These are phyloP conservation scores for Nepenthes alata DNA, from an alignment of 179 eudicot genomes.

Conservation along the genomic window DNA sequence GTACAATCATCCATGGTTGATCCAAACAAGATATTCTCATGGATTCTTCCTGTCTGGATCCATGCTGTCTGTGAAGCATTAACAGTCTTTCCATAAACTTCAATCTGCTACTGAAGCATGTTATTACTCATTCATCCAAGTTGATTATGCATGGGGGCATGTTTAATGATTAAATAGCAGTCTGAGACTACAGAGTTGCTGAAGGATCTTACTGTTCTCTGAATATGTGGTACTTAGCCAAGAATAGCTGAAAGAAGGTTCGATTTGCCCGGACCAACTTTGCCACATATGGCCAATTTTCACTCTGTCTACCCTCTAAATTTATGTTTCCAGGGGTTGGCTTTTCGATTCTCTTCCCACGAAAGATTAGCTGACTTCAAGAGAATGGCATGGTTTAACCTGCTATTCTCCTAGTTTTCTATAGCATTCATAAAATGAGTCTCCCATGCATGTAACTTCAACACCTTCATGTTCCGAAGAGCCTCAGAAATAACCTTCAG, in stretches of 20 bases:
- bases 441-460: constrained; percentile 82
- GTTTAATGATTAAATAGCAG: no score
- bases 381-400: constrained; percentile 12
- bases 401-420: constrained; percentile 25
- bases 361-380: constrained; percentile 46
- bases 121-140: no score
- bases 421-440: constrained; percentile 46
- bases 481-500: constrained; percentile 56
- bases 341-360: constrained; percentile 46
- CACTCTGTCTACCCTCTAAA: constrained; percentile 43
- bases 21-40: constrained; percentile 72
- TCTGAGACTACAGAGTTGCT: not conserved
- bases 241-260: constrained; percentile 65
- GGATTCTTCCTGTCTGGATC: constrained; percentile 83
- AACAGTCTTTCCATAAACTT: constrained; percentile 54
- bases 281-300: constrained; percentile 72
- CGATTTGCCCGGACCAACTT: constrained; percentile 84
- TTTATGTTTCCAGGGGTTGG: constrained; percentile 44
- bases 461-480: constrained; percentile 74
- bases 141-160: no score
- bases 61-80: constrained; percentile 87
- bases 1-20: constrained; percentile 41
- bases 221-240: constrained; percentile 60
- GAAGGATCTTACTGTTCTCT: constrained; percentile 50
- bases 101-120: constrained; percentile 27